phyloP scores from a whole-genome alignment of 495 filamentous ascomycete species.

The Podospora bellae-mahoneyi region DNA sequence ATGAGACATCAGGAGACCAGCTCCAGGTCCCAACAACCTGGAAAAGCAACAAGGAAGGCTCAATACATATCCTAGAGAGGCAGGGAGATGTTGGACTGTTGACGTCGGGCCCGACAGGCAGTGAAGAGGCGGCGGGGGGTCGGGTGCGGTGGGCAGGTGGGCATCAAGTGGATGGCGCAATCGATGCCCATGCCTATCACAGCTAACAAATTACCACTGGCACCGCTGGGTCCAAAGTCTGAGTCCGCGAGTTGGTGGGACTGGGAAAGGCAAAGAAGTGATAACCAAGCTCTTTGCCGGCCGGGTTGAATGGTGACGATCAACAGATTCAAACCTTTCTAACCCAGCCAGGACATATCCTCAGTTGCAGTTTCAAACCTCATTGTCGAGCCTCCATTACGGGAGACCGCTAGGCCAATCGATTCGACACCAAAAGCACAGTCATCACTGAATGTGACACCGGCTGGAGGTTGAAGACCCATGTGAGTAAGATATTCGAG shows the following conservation, averaged over 20 bases:
- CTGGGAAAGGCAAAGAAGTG: conserved; percentile 7
- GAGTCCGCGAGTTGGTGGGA: conserved; percentile 10
- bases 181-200: conserved; percentile 28
- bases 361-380: not conserved
- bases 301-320: not conserved
- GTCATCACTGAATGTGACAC: not conserved
- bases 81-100: not conserved
- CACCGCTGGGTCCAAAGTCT: no score
- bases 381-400: no score
- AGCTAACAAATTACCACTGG: conserved; percentile 14
- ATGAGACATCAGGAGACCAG: conserved; percentile 3
- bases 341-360: not conserved
- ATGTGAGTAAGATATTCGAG: not conserved
- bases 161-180: conserved; percentile 29
- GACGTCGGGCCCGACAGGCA: not conserved
- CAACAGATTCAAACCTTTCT: not conserved
- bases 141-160: conserved; percentile 15
- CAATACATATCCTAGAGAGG: not conserved
- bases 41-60: conserved; percentile 1
- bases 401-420: no score
- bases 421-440: not conserved
- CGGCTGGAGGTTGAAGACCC: no score
- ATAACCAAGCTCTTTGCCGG: not conserved
- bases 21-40: not conserved
- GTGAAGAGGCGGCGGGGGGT: conserved; percentile 15